Conservation (phyloP, 495 filamentous ascomycete species). For the Penicillium crystallinum region DNA sequence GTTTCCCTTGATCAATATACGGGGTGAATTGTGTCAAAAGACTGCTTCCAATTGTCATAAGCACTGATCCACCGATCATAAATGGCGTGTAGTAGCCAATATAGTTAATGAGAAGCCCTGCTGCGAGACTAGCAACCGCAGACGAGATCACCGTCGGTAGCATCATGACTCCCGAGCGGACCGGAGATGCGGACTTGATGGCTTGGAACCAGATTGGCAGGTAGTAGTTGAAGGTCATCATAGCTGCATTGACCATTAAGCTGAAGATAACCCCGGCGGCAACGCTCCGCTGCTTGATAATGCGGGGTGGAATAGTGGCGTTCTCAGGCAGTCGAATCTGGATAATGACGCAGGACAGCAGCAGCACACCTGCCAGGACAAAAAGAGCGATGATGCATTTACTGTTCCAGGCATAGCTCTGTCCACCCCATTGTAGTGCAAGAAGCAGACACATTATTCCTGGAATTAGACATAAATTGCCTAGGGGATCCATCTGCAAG, state of each 20-base stretch:
- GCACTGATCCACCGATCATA: background rate
- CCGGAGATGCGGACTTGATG: conserved; percentile 39
- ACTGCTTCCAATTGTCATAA: background rate
- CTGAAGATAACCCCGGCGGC: background rate
- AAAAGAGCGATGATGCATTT: background rate
- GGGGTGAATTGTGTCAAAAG: conserved; percentile 6
- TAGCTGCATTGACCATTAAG: background rate
- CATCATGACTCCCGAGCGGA: conserved; percentile 45
- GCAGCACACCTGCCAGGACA: background rate
- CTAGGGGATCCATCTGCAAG: no score
- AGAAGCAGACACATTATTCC: conserved; percentile 22
- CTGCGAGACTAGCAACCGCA: conserved; percentile 37
- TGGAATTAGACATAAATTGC: no score
- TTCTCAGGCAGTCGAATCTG: background rate
- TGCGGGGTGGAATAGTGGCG: background rate
- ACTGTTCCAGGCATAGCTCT: background rate
- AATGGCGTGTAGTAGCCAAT: conserved; percentile 33
- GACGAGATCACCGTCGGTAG: conserved; percentile 49
- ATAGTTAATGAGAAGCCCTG: conserved; percentile 38
- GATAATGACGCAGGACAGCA: background rate
- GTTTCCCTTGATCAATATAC: conserved; percentile 22
- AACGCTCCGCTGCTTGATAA: background rate
- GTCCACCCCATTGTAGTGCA: conserved; percentile 53
- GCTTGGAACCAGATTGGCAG: conserved; percentile 28
- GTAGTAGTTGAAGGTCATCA: background rate